Conservation (phyloP, 2,329 filamentous ascomycete species). For the Pleoardoris graminearum region DNA sequence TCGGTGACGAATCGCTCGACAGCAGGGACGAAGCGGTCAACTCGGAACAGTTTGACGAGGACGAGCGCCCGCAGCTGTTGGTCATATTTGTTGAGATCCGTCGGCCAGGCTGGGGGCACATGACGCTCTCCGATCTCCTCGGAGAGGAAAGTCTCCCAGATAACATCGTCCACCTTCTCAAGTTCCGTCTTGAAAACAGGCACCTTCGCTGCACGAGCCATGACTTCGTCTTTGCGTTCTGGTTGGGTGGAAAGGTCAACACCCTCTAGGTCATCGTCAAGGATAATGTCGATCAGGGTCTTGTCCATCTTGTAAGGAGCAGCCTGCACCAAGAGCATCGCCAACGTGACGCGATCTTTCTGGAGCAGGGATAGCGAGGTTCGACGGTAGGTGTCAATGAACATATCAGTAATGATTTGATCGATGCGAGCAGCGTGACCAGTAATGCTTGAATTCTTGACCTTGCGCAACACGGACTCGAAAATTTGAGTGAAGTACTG, state of each 20-base stretch:
- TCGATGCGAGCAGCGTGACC: constrained; percentile 81
- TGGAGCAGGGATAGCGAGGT: constrained; percentile 93
- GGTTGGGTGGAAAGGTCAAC: constrained; percentile 74
- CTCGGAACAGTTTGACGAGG: constrained; percentile 89
- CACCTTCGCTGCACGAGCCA: constrained; percentile 70
- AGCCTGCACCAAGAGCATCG: constrained; percentile 92
- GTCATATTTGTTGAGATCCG: constrained; percentile 67
- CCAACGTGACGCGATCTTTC: constrained; percentile 90
- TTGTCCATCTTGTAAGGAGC: constrained; percentile 97
- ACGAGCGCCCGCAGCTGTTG: constrained; percentile 81
- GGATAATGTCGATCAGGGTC: constrained; percentile 78
- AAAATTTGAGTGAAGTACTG: constrained; percentile 99
- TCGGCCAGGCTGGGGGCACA: constrained; percentile 76
- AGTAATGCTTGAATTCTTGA: constrained; percentile 72
- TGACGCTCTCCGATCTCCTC: constrained; percentile 86
- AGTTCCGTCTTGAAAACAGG: constrained; percentile 73
- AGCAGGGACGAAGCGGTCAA: constrained; percentile 91
- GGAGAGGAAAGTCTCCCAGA: constrained; percentile 80
- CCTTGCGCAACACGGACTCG: constrained; percentile 82
- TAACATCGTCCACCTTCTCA: constrained; percentile 61
- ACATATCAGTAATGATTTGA: constrained; percentile 87
- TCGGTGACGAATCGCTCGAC: constrained; percentile 87
- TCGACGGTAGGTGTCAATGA: constrained; percentile 86
- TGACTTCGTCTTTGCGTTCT: constrained; percentile 67
- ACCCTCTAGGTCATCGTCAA: constrained; percentile 76